Conservation (phyloP, 495 filamentous ascomycete genomes). For the Podospora tetraspora region DNA sequence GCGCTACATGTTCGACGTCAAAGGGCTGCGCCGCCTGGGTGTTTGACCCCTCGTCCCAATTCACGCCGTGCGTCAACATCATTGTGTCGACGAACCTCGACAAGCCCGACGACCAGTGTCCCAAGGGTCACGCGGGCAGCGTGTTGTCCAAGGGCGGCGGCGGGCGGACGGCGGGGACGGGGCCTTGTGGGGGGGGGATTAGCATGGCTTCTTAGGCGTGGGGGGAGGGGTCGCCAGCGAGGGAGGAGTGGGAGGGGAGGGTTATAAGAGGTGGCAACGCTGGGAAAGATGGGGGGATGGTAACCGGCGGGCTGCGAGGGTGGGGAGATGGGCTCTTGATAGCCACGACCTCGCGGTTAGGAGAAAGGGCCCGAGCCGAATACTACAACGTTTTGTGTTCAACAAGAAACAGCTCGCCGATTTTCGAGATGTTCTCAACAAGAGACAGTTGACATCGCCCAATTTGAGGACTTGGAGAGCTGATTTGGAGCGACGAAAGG, state of each 20-base stretch:
- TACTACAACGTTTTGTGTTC: no score
- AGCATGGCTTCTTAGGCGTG: background rate
- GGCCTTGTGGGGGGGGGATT: conserved; percentile 12
- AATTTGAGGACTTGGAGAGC: no score
- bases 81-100: background rate
- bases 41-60: conserved; percentile 6
- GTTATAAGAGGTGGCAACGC: no score
- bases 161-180: conserved; percentile 9
- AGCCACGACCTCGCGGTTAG: background rate
- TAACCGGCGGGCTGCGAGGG: no score
- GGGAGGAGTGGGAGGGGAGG: background rate
- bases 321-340: no score
- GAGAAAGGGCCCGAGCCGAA: no score
- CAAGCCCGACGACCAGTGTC: conserved; percentile 13
- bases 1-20: conserved; percentile 11
- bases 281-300: background rate
- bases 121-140: conserved; percentile 11
- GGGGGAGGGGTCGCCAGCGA: background rate
- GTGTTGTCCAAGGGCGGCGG: conserved; percentile 7
- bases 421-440: no score
- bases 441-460: no score
- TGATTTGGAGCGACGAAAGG: background rate
- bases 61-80: conserved; percentile 25
- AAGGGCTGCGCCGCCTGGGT: conserved; percentile 26
- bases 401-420: no score